Evolutionary conservation across 495 filamentous ascomycete genomes (phyloP), one percentile per base, ranked within the genome.

Genomic region (Bombardia bombarda): DNA sequence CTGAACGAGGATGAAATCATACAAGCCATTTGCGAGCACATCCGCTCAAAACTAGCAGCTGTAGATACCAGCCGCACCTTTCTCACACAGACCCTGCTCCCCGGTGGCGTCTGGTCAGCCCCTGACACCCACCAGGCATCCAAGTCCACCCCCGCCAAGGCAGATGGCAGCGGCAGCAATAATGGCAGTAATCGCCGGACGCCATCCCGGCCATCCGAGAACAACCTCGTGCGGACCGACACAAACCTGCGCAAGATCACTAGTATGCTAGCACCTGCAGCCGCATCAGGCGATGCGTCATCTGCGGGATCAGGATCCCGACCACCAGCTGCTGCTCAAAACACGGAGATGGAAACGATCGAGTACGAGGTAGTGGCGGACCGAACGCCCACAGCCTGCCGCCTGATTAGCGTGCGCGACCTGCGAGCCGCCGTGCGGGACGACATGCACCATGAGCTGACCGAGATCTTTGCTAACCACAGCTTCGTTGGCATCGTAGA

Each of bases 1-100:
- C 73, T 99, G 3, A 95, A 97, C 49, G 93, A 99, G 58, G 93
- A 97, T 51, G 92, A 97, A 51, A 94, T 97, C 41, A 84, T 95
- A 46, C 87, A 95, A 53, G 77, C 74, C 35, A 82, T 99, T 22
- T 95, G 88, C 65, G 75, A 80, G 46, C 81, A 86, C 38, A 82
- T 97, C 38, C 78, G 86, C 34, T 70, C 77, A 10, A 84, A 86
- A 45, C 72, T 99, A 4, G 82, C 86, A 3, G 82, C 86, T 45
- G 90, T 96, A 17, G 93, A 99, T 66, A 87, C 87, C 10, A 97
- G 93, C 58, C 77, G 93, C 40, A 94, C 88, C 7, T 99, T 96
- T 65, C 69, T 90, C 56, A 95, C 88, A 4, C 93, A 99, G 61
- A 94, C 79, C 21, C 73, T 99, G 13, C 75, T 99, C 1, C 86